Base-by-base conservation (phyloP, 495 filamentous ascomycete genomes). In the Trichocladium antarcticum region DNA sequence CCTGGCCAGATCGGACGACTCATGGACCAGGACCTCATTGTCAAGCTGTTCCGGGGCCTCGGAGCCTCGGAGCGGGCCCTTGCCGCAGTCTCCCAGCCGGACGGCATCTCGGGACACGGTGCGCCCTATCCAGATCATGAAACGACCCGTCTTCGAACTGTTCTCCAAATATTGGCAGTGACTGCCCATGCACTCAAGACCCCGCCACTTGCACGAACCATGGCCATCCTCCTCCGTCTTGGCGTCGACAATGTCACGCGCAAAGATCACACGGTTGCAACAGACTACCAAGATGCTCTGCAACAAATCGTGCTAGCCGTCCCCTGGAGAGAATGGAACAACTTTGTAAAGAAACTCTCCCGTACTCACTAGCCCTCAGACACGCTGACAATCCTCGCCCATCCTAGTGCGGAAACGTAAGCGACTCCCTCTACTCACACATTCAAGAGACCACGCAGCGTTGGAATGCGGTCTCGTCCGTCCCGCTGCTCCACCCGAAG, bases 401-500 rank as follows among this genome's bases (percentile, higher is more conserved):
- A 16, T 14, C n/a, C 1, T 41, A 85, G 82, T 74, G 75, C 44
- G 59, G 66, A 36, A 68, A 74, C 10, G 70, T 83, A 15, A 75
- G 74, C 41, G 64, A 56, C 28, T 78, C 71, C 29, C 51, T 85
- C 40, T 72, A 72, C 59, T 43, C 60, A 20, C 76, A 70, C 37
- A 62, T 79, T 35, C 61, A 61, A 16, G 70, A 79, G 34, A 53
- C 73, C 5, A 57, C 64, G 29, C 66, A 86, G 6, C 81, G 80
- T n/a, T 62, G 52, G 45, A 56, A 58, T 17, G 55, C 56, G 37
- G 69, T 77, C 39, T 72, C 75, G 24, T 64, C 85, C 3, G 69
- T 89, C 20, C 72, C 73, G 15, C 67, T 75, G 45, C 73, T 87
- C 7, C 72, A 70, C 7, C 59, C 72, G 1, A 69, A 76, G 48